phyloP scores from a whole-genome alignment of 495 filamentous ascomycete genomes.

The Penicillium lividum region DNA sequence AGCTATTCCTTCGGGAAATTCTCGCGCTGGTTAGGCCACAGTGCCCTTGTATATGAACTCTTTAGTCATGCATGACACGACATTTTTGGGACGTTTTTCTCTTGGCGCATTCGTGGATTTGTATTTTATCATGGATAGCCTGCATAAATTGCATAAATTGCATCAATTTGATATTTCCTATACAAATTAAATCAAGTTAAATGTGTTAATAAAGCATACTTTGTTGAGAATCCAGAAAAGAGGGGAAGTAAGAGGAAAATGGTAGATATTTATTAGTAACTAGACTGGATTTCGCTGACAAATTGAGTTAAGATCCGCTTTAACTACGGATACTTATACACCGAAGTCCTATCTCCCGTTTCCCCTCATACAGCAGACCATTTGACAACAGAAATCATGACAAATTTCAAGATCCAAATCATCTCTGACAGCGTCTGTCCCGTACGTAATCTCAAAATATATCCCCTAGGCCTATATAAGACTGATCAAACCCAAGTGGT shows the following conservation, averaged over 20 bases:
- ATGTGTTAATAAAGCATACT: too few species aligned
- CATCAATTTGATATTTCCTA: neutral
- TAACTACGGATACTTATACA: neutral
- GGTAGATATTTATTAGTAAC: neutral
- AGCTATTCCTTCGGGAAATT: neutral
- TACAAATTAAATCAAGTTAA: neutral
- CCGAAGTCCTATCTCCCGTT: neutral
- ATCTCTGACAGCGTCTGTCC: constrained; percentile 78
- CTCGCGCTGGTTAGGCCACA: neutral
- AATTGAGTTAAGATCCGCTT: neutral
- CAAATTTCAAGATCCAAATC: constrained; percentile 73
- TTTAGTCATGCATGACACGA: constrained; percentile 4
- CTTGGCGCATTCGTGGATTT: constrained; percentile 12
- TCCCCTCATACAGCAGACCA: neutral
- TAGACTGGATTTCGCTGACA: neutral
- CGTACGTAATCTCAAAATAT: constrained; percentile 34
- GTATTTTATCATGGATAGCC: constrained; percentile 14
- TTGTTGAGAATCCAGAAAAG: neutral
- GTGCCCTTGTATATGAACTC: constrained; percentile 5
- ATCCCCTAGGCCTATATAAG: constrained; percentile 10
- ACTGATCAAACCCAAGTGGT: constrained; percentile 49
- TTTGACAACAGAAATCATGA: constrained; percentile 51
- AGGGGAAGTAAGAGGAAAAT: neutral
- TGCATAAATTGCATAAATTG: constrained; percentile 10
- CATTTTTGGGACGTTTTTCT: constrained; percentile 1